Base-by-base conservation (phyloP, 768 basidiomycete genomes). In the Ramaria rubella region DNA sequence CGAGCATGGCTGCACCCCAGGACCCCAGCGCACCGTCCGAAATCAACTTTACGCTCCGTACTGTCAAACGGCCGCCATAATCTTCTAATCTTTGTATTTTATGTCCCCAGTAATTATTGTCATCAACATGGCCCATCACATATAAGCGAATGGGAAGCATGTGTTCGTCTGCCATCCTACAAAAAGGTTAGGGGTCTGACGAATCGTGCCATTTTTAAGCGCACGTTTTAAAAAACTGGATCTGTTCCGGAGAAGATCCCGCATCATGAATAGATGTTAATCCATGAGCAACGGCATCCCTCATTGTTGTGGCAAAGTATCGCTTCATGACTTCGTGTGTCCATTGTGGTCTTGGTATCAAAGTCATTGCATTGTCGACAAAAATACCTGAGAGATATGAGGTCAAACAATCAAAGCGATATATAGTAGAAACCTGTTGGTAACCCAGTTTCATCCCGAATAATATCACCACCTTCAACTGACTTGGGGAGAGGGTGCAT, bases 251-350 rank as follows among this genome's bases (percentile, higher is more conserved):
- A 23, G 65, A 65, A 0, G 80, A 77, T 40, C 67, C 75, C 0
- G 94, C 94, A 64, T 98, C 94, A 58, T 96, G 94, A 17, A 98
- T 83, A 9, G 80, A 85, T 0, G 92, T 94, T 52, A 98, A 68
- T 1, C 94, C 94, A 55, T 81, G 79, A 2, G 78, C 74, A n/a
- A 93, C 71, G 0, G 86, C 91, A 62, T 90, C 83, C 29, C 71
- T 69, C 45, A 87, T 75, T 0, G 90, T 77, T 12, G 74, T 72
- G n/a, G 82, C 72, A 55, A 88, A 85, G 64, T 80, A 89, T 23
- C 75, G 76, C 19, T 76, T 69, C 60, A 77, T 72, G 63, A 83
- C 77, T 50, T 82, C 74, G 26, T 69, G 72, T 27, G 80, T 78
- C 76, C 82, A 83, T 1, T 75, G 64, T 0, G 92, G 94, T 11